These are phyloP conservation scores for Candida mesenterica DNA, from an alignment of 1,139 yeast genomes.

Conservation along the genomic window DNA sequence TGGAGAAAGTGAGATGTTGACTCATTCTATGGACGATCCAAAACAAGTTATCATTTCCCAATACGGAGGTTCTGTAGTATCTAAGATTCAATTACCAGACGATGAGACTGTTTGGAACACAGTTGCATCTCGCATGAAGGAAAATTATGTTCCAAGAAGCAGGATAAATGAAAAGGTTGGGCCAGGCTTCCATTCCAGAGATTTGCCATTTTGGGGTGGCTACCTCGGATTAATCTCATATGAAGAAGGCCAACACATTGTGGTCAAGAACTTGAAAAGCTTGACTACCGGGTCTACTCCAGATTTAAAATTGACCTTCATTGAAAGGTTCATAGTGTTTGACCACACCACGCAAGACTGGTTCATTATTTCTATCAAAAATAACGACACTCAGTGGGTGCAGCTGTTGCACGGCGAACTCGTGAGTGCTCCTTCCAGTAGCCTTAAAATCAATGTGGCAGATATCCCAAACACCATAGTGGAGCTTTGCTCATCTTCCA, in stretches of 20 bases:
- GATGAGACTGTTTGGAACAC: constrained; percentile 45
- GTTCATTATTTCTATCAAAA: constrained; percentile 53
- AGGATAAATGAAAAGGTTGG: constrained; percentile 9
- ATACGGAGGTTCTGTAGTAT: constrained; percentile 12
- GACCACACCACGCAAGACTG: constrained; percentile 50
- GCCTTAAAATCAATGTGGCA: constrained; percentile 15
- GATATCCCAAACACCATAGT: constrained; percentile 28
- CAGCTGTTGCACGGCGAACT: constrained; percentile 17
- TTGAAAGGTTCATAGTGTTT: constrained; percentile 63
- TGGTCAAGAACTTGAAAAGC: constrained; percentile 30
- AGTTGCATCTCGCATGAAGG: constrained; percentile 49
- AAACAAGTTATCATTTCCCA: constrained; percentile 19
- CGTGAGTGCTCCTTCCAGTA: background rate
- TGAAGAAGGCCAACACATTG: constrained; percentile 68
- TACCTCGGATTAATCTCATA: constrained; percentile 81
- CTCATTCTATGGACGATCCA: constrained; percentile 57
- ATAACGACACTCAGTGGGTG: constrained; percentile 35
- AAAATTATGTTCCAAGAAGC: constrained; percentile 18
- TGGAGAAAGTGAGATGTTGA: constrained; percentile 53
- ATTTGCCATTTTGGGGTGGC: constrained; percentile 85
- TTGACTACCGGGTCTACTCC: constrained; percentile 45
- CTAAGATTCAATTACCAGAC: constrained; percentile 9
- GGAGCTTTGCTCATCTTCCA: constrained; percentile 21
- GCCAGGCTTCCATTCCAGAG: constrained; percentile 12
- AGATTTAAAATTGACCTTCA: constrained; percentile 71